Evolutionary conservation across 139 green algal genomes (phyloP).

Genomic region (Limnomonas spitsbergensis): DNA sequence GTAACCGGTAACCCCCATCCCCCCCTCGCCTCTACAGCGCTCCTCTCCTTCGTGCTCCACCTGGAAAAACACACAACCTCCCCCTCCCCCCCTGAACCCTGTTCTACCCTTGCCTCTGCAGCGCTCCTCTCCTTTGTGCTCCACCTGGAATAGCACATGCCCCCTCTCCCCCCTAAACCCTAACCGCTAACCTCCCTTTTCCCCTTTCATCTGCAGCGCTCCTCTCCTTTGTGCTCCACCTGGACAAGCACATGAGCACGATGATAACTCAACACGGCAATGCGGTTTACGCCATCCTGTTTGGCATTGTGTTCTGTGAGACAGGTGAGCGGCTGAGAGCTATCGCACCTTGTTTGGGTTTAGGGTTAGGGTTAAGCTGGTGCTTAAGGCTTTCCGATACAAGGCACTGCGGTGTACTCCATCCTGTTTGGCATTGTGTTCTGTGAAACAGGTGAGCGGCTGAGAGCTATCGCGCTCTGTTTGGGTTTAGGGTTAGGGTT

Average conservation of each 20-base stretch:
- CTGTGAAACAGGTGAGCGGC: constrained; percentile 42
- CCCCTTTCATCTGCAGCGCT: constrained; percentile 32
- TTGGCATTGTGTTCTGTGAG: constrained; percentile 56
- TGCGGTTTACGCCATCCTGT: constrained; percentile 79
- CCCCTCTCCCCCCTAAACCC: neutral
- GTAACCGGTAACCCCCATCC: too few relatives aligned
- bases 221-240: constrained; percentile 72
- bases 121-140: neutral
- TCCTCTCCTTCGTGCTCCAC: too few relatives aligned
- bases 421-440: constrained; percentile 74
- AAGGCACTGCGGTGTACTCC: constrained; percentile 70
- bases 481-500: constrained; percentile 35
- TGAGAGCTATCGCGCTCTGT: neutral
- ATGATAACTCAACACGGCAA: constrained; percentile 69
- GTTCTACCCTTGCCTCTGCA: too few relatives aligned
- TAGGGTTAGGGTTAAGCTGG: too few relatives aligned
- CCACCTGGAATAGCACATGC: neutral
- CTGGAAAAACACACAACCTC: too few relatives aligned
- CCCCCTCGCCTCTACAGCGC: too few relatives aligned
- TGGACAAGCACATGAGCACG: constrained; percentile 75
- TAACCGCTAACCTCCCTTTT: neutral
- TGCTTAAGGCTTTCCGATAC: too few relatives aligned
- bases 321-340: constrained; percentile 28
- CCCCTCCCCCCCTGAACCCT: too few relatives aligned
- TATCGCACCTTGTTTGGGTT: neutral